These are phyloP conservation scores for Colletotrichum sojae DNA, from an alignment of 2,329 filamentous ascomycete species.

Conservation along the genomic window DNA sequence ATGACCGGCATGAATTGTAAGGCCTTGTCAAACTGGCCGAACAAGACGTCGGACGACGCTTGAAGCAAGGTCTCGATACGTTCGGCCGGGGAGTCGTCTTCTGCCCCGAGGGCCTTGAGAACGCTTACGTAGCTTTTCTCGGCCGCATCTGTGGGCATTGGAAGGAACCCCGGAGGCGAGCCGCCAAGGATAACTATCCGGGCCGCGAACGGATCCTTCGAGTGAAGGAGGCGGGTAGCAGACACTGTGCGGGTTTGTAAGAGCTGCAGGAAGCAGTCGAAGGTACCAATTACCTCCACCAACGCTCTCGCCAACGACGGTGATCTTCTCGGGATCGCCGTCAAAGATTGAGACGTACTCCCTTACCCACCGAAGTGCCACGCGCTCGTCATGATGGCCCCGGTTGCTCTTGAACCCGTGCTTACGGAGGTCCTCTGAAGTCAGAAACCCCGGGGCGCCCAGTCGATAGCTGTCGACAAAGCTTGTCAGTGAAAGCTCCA, in stretches of 20 bases:
- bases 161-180: not conserved
- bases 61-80: not conserved
- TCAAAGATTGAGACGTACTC: conserved; percentile 52
- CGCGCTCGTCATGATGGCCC: conserved; percentile 56
- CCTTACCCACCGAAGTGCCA: conserved; percentile 51
- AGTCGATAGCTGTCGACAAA: conserved; percentile 59
- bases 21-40: conserved; percentile 4
- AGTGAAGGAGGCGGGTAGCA: conserved; percentile 13
- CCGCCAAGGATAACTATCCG: conserved; percentile 8
- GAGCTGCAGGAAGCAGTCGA: not conserved
- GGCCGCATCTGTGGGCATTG: not conserved
- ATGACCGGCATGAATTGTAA: conserved; percentile 19
- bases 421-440: conserved; percentile 61
- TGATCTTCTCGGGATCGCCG: conserved; percentile 50
- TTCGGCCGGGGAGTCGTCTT: not conserved
- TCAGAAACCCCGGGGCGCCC: conserved; percentile 60
- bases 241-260: not conserved
- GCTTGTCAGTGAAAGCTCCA: not conserved
- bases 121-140: not conserved
- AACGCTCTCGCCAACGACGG: conserved; percentile 61
- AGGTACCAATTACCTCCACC: conserved; percentile 56
- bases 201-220: not conserved
- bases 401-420: conserved; percentile 61
- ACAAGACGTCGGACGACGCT: not conserved
- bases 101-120: conserved; percentile 4